phyloP scores from a whole-genome alignment of 1,284 basidiomycete genomes.

The Fistulina hepatica region DNA sequence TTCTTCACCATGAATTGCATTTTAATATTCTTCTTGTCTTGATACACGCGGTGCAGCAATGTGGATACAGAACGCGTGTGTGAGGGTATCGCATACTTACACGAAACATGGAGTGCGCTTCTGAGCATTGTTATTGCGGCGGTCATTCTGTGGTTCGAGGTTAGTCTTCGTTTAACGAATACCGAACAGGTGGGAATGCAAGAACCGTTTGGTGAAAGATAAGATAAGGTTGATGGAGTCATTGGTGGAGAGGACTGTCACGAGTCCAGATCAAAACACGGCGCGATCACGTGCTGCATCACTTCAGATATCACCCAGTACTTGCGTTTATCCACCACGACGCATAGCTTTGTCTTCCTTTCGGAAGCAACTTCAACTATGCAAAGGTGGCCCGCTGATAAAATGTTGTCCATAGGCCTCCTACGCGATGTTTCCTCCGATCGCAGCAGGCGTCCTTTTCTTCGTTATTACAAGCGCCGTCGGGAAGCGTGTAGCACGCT shows the following conservation, averaged over 20 bases:
- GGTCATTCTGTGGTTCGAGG: slow-evolving; percentile 18
- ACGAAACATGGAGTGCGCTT: slow-evolving; percentile 19
- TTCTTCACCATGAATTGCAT: too few relatives aligned
- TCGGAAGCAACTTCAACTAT: too few relatives aligned
- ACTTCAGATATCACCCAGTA: too few relatives aligned
- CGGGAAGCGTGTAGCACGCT: slow-evolving; percentile 12
- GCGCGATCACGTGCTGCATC: too few relatives aligned
- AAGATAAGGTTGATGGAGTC: too few relatives aligned
- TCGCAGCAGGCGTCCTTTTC: slow-evolving; percentile 9
- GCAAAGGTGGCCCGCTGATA: too few relatives aligned
- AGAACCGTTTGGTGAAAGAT: too few relatives aligned
- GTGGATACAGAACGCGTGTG: slow-evolving; percentile 21
- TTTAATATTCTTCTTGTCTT: neutral
- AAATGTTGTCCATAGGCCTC: slow-evolving; percentile 5
- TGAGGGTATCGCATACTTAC: slow-evolving; percentile 17
- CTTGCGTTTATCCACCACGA: too few relatives aligned
- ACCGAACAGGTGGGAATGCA: neutral
- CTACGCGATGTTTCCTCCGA: slow-evolving; percentile 12
- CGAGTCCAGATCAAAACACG: too few relatives aligned
- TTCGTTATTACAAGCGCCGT: slow-evolving; percentile 9
- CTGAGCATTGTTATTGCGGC: slow-evolving; percentile 16
- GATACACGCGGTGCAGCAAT: slow-evolving; percentile 7
- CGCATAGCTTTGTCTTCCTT: too few relatives aligned
- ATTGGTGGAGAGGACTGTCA: too few relatives aligned
- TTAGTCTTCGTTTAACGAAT: neutral